phyloP scores from a whole-genome alignment of 2,329 filamentous ascomycete genomes.

The Biscogniauxia marginata region DNA sequence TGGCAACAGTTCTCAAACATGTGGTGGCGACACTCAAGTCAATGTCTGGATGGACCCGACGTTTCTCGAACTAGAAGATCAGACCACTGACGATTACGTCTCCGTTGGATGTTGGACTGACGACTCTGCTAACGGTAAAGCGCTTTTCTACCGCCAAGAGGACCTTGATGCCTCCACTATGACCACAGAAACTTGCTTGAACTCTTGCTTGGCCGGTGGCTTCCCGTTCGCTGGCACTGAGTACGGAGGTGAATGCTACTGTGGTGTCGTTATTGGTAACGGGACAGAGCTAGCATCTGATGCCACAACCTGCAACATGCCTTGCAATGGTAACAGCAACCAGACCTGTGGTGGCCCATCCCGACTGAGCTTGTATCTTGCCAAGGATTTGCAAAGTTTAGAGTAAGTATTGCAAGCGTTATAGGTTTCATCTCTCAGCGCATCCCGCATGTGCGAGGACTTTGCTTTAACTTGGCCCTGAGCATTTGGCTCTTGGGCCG shows the following conservation, averaged over 20 bases:
- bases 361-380: constrained; percentile 46
- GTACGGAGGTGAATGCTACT: constrained; percentile 46
- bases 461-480: too few relatives aligned
- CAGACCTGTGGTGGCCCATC: constrained; percentile 44
- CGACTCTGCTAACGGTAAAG: constrained; percentile 38
- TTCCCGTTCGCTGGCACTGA: constrained; percentile 50
- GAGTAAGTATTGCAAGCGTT: constrained; percentile 29
- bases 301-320: constrained; percentile 44
- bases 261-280: constrained; percentile 53
- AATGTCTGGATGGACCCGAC: constrained; percentile 40
- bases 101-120: constrained; percentile 63
- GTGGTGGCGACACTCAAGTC: constrained; percentile 24
- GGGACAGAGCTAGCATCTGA: constrained; percentile 36
- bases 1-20: constrained; percentile 43
- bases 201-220: constrained; percentile 41
- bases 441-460: too few relatives aligned
- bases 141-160: constrained; percentile 45
- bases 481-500: too few relatives aligned
- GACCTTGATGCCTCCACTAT: constrained; percentile 36
- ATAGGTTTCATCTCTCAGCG: too few relatives aligned
- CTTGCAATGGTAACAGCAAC: constrained; percentile 48
- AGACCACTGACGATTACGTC: constrained; percentile 51
- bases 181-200: constrained; percentile 44
- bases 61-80: constrained; percentile 41
- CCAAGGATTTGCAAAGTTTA: constrained; percentile 47